These are phyloP conservation scores for Colletotrichum magnum DNA, from an alignment of 2,329 filamentous ascomycete species.

Conservation along the genomic window DNA sequence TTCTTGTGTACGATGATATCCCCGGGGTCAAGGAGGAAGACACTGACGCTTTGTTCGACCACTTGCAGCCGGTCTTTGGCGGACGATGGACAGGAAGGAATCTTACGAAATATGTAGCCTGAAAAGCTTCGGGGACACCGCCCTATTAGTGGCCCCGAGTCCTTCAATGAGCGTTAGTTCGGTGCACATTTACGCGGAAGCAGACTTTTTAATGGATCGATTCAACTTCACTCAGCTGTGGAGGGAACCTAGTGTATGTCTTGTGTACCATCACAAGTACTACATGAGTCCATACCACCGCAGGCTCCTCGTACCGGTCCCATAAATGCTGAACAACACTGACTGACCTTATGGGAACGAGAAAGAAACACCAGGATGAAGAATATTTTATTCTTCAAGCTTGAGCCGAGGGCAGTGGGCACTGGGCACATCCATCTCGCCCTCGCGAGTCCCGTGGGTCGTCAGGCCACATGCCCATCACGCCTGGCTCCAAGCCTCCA, in stretches of 20 bases:
- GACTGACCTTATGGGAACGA: not conserved
- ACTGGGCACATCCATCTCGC: not conserved
- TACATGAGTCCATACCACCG: not conserved
- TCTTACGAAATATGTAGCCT: slow-evolving; percentile 21
- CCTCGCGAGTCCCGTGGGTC: no score
- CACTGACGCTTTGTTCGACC: slow-evolving; percentile 25
- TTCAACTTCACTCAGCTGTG: no score
- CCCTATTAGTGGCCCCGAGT: no score
- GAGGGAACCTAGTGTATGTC: no score
- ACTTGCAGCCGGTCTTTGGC: slow-evolving; percentile 34
- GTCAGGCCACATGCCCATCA: no score
- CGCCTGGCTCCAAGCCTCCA: not conserved
- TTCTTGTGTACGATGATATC: slow-evolving; percentile 29
- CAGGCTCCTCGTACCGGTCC: not conserved
- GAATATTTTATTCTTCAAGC: no score
- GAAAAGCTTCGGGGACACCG: not conserved
- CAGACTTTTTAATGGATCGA: no score
- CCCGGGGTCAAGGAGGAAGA: slow-evolving; percentile 23
- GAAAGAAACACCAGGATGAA: not conserved
- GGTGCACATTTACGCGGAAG: no score
- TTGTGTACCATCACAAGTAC: no score
- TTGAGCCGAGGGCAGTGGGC: not conserved
- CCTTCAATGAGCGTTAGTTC: no score
- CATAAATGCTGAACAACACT: not conserved
- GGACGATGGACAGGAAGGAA: slow-evolving; percentile 23